A percentile compares a stretch with the other conserved stretches of the same genome.
phyloP scores from a whole-genome alignment of 176 grass and related monocot genomes.

The Eremochloa ophiuroides region DNA sequence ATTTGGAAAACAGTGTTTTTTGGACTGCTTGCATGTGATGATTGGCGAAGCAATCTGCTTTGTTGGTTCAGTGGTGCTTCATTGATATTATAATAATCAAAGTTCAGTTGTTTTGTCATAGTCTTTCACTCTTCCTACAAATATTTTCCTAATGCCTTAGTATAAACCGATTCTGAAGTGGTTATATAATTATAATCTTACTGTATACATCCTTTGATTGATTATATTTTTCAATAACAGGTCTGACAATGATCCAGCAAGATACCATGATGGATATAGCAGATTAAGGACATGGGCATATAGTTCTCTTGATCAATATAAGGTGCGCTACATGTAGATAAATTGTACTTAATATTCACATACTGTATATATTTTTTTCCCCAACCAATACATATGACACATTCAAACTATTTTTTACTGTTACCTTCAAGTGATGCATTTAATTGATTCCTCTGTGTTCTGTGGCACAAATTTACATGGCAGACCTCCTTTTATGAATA shows the following conservation, averaged over 20 bases:
- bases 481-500: neutral
- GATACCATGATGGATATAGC: conserved; percentile 74
- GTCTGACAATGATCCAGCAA: conserved; percentile 56
- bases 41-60: neutral
- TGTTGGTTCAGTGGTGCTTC: neutral
- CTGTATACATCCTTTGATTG: conserved; percentile 7
- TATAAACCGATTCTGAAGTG: neutral
- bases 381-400: neutral
- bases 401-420: neutral
- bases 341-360: conserved; percentile 11
- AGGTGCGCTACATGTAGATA: conserved; percentile 48
- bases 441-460: neutral
- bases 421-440: neutral
- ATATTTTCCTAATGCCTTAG: neutral
- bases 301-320: conserved; percentile 95
- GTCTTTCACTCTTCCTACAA: neutral
- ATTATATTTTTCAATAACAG: conserved; percentile 33
- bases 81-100: conserved; percentile 6
- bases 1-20: neutral
- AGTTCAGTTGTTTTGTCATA: neutral
- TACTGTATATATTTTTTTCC: conserved; percentile 1
- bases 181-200: neutral
- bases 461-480: neutral
- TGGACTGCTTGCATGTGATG: neutral
- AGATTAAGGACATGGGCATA: conserved; percentile 91